Evolutionary conservation across 257 asterid species (phyloP).

Genomic region (Solanum tacnaense): DNA sequence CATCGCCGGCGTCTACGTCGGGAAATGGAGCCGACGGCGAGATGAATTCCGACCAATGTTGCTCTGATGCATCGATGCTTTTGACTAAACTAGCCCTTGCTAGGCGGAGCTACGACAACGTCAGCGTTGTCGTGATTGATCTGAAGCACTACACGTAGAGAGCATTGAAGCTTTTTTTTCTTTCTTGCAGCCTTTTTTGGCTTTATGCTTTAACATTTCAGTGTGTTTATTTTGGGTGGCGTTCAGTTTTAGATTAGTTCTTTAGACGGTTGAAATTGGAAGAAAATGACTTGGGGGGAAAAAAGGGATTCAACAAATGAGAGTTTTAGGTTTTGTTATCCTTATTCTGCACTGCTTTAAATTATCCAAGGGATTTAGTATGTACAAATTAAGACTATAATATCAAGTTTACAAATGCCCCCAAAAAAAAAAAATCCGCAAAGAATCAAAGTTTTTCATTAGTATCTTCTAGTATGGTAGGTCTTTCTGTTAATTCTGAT

Average conservation of each 20-base stretch:
- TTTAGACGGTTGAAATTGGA: background rate
- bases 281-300: background rate
- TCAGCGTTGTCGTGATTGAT: conserved; percentile 56
- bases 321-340: background rate
- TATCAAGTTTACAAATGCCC: background rate
- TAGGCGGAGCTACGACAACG: conserved; percentile 52
- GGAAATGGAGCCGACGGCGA: background rate
- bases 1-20: background rate
- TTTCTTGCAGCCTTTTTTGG: too few relatives aligned
- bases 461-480: background rate
- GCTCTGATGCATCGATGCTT: conserved; percentile 49
- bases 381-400: background rate
- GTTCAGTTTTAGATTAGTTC: background rate
- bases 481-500: background rate
- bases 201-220: background rate
- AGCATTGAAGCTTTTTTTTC: background rate
- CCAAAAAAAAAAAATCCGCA: background rate
- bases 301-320: background rate
- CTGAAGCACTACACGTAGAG: conserved; percentile 22
- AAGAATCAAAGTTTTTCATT: background rate
- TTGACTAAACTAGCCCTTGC: conserved; percentile 66
- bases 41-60: conserved; percentile 26
- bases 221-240: background rate
- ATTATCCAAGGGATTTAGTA: background rate
- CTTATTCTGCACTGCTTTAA: background rate